A percentile compares a stretch with the other conserved stretches of the same genome.
phyloP scores from a whole-genome alignment of 306 rosid genomes.

The Urtica urens region DNA sequence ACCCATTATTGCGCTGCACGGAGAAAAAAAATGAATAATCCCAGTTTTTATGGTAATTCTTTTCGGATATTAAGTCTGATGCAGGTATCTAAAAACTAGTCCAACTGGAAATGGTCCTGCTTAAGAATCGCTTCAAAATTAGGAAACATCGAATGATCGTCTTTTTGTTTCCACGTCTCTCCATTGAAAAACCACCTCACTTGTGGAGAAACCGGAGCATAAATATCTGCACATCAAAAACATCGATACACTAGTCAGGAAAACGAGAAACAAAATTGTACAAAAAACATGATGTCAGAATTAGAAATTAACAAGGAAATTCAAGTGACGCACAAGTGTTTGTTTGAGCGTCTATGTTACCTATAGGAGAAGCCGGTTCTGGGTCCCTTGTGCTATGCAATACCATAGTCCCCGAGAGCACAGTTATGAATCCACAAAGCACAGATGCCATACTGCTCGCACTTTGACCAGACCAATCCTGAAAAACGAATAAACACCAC shows the following conservation, averaged over 20 bases:
- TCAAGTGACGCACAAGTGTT: too few species aligned
- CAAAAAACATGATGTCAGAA: background rate
- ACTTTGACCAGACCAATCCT: conserved; percentile 94
- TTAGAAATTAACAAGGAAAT: too few species aligned
- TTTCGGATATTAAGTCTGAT: too few species aligned
- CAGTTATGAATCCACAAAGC: conserved; percentile 76
- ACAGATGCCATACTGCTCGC: conserved; percentile 66
- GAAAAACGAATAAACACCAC: conserved; percentile 15
- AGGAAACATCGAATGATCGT: conserved; percentile 28
- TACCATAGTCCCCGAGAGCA: conserved; percentile 73
- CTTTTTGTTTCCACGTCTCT: conserved; percentile 45
- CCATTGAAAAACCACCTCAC: conserved; percentile 46
- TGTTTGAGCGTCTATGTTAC: too few species aligned
- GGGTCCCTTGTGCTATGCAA: conserved; percentile 71
- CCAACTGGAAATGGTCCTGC: conserved; percentile 50
- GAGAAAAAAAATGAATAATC: too few species aligned
- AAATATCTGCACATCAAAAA: conserved; percentile 5
- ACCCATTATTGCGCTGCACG: too few species aligned
- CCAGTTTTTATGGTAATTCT: too few species aligned
- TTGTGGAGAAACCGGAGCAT: conserved; percentile 32
- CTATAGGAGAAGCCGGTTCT: conserved; percentile 46
- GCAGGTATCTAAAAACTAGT: too few species aligned
- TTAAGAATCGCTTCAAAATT: conserved; percentile 23
- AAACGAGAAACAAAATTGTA: background rate
- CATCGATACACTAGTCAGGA: background rate